phyloP scores from a whole-genome alignment of 1,139 yeast species.

The Lodderomyces beijingensis region DNA sequence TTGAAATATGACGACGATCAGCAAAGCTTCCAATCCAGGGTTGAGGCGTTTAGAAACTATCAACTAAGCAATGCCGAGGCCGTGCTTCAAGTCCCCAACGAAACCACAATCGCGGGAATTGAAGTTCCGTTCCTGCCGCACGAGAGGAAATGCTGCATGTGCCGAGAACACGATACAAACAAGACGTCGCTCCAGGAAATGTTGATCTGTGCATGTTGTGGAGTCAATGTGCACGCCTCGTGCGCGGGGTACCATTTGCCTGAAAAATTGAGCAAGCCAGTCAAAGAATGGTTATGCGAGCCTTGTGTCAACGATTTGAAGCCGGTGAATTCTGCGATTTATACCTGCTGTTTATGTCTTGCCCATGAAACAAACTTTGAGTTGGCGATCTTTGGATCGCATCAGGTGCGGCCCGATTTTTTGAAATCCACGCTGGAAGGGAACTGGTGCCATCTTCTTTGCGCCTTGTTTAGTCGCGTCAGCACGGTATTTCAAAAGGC shows the following conservation, averaged over 20 bases:
- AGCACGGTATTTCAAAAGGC: slow-evolving; percentile 1
- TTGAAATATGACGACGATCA: not conserved
- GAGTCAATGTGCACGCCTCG: slow-evolving; percentile 61
- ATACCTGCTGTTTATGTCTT: slow-evolving; percentile 66
- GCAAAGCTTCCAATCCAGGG: not conserved
- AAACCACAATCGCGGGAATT: slow-evolving; percentile 7
- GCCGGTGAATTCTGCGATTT: slow-evolving; percentile 55
- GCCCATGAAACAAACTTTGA: slow-evolving; percentile 48
- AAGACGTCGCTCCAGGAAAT: slow-evolving; percentile 23
- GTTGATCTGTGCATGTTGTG: slow-evolving; percentile 64
- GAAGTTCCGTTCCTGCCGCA: slow-evolving; percentile 11
- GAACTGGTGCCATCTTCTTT: slow-evolving; percentile 77
- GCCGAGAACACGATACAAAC: slow-evolving; percentile 39
- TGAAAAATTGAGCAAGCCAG: slow-evolving; percentile 13
- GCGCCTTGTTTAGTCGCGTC: slow-evolving; percentile 53
- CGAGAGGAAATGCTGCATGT: slow-evolving; percentile 51
- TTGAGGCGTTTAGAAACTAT: not conserved
- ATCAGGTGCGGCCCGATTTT: slow-evolving; percentile 53
- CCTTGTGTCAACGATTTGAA: slow-evolving; percentile 68
- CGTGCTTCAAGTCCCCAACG: not conserved
- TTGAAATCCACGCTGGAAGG: slow-evolving; percentile 75
- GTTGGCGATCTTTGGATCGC: slow-evolving; percentile 38
- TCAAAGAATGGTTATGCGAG: slow-evolving; percentile 73
- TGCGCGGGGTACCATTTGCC: slow-evolving; percentile 58
- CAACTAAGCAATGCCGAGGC: not conserved